phyloP scores from a whole-genome alignment of 75 land plant species.

The Gnetum montanum region DNA sequence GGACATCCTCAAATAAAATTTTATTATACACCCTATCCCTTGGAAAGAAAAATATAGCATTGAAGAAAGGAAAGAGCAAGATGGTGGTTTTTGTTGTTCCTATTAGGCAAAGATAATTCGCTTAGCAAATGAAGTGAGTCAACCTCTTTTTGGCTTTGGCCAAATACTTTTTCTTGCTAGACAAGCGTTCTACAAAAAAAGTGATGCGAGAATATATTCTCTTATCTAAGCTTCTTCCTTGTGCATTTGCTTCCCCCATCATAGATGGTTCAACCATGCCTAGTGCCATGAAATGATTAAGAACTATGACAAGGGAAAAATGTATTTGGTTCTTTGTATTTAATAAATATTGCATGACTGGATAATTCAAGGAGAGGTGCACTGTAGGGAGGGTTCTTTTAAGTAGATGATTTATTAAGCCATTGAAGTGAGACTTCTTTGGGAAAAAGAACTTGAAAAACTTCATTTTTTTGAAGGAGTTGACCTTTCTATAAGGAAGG shows the following conservation, averaged over 20 bases:
- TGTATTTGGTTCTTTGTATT: no score
- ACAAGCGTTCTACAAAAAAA: background rate
- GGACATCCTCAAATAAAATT: background rate
- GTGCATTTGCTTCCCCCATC: background rate
- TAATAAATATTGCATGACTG: no score
- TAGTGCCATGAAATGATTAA: background rate
- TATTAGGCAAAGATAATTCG: background rate
- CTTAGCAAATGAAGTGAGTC: background rate
- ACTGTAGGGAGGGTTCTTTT: no score
- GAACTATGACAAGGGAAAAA: background rate
- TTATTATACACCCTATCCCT: background rate
- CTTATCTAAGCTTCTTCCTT: background rate
- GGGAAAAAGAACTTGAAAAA: no score
- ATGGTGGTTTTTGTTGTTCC: background rate
- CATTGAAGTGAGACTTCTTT: no score
- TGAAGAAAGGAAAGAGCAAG: background rate
- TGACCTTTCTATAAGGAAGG: no score
- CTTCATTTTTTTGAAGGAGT: no score
- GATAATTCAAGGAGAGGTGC: no score
- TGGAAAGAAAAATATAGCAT: background rate
- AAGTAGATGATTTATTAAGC: no score
- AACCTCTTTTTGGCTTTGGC: background rate
- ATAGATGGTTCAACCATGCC: no score
- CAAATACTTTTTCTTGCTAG: background rate
- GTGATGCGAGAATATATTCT: background rate